phyloP scores from a whole-genome alignment of 768 basidiomycete genomes.

The Boletus subcaerulescens region DNA sequence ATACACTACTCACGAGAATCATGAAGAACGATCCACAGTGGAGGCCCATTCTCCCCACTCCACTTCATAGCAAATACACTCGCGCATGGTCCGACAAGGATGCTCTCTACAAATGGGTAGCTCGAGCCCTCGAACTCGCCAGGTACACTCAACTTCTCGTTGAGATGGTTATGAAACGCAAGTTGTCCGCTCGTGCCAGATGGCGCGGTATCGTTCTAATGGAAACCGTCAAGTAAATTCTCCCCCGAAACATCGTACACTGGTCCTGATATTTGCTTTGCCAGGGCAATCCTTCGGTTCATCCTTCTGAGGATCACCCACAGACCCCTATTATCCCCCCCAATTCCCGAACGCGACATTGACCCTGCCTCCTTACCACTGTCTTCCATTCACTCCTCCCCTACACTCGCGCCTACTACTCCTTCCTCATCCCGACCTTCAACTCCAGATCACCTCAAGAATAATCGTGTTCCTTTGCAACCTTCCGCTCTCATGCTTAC shows the following conservation, averaged over 20 bases:
- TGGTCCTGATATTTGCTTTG: constrained; percentile 10
- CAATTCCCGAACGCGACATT: constrained; percentile 85
- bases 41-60: constrained; percentile 71
- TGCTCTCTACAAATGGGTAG: constrained; percentile 71
- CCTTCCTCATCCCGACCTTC: constrained; percentile 52
- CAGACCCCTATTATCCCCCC: constrained; percentile 71
- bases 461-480: constrained; percentile 68
- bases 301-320: constrained; percentile 70
- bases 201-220: constrained; percentile 79
- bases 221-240: constrained; percentile 79
- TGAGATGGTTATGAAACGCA: constrained; percentile 85
- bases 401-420: constrained; percentile 59
- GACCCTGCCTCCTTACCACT: constrained; percentile 69
- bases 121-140: constrained; percentile 70
- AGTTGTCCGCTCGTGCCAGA: constrained; percentile 55
- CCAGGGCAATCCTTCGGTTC: constrained; percentile 73
- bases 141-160: constrained; percentile 80
- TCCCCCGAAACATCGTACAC: background rate
- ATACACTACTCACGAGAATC: constrained; percentile 77
- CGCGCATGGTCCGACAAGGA: constrained; percentile 78
- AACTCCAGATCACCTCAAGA: constrained; percentile 78
- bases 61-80: constrained; percentile 86
- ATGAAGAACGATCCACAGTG: constrained; percentile 63
- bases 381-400: constrained; percentile 51
- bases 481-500: constrained; percentile 58